phyloP scores from a whole-genome alignment of 2,329 filamentous ascomycete genomes.

The Aspergillus ruber region DNA sequence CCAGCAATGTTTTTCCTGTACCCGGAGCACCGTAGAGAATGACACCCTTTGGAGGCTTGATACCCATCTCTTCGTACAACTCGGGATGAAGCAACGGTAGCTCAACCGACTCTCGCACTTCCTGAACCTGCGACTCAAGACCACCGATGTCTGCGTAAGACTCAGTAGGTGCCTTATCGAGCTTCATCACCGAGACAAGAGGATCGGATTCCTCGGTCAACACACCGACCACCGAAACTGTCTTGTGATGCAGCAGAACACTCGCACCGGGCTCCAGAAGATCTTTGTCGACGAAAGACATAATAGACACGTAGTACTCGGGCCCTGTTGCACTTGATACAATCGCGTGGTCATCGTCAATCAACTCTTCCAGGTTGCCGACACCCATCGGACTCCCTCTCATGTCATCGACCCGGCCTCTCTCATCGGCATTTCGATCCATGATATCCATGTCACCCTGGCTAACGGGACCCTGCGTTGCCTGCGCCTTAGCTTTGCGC shows the following conservation, averaged over 20 bases:
- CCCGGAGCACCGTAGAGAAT: constrained; percentile 96
- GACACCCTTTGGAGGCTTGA: constrained; percentile 98
- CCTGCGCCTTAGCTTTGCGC: constrained; percentile 79
- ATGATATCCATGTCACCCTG: constrained; percentile 64
- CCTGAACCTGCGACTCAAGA: constrained; percentile 89
- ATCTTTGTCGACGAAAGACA: constrained; percentile 99
- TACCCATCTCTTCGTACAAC: constrained; percentile 99
- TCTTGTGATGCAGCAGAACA: constrained; percentile 94
- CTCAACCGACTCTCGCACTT: constrained; percentile 95
- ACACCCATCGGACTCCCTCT: constrained; percentile 97
- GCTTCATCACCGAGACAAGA: constrained; percentile 95
- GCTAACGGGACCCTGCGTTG: constrained; percentile 47
- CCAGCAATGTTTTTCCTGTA: constrained; percentile 91
- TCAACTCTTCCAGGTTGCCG: constrained; percentile 95
- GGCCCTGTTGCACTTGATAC: constrained; percentile 95
- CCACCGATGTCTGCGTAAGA: constrained; percentile 98
- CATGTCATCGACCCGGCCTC: constrained; percentile 95
- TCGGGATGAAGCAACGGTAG: constrained; percentile 90
- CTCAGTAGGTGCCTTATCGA: constrained; percentile 96
- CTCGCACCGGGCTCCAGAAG: constrained; percentile 92
- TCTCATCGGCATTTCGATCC: constrained; percentile 90
- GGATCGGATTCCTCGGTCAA: constrained; percentile 94
- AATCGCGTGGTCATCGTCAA: constrained; percentile 98
- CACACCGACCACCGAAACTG: constrained; percentile 94
- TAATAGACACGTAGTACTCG: constrained; percentile 99